phyloP scores from a whole-genome alignment of 2,329 filamentous ascomycete genomes.

The Sarocladium oryzae region DNA sequence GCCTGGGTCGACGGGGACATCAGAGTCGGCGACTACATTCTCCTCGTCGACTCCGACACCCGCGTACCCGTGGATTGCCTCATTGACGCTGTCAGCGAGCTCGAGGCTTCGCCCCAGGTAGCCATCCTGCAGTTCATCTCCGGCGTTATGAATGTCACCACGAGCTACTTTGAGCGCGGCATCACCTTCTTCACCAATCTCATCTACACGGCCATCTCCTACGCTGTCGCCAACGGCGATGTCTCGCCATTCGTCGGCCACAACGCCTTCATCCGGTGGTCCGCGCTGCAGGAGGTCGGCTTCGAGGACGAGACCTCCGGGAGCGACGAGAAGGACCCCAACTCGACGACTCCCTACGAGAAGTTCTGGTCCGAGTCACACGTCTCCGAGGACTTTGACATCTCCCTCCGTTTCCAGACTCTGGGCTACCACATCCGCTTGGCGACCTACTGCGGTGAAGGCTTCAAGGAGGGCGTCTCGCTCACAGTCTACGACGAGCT shows the following conservation, averaged over 20 bases:
- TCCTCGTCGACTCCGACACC: conserved; percentile 64
- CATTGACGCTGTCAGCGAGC: conserved; percentile 61
- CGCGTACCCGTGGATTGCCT: conserved; percentile 62
- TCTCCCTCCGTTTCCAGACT: conserved; percentile 64
- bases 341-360: too few species aligned
- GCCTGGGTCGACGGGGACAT: conserved; percentile 55
- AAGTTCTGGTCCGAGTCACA: conserved; percentile 66
- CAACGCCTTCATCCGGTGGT: conserved; percentile 69
- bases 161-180: conserved; percentile 64
- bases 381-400: conserved; percentile 74
- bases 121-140: conserved; percentile 67
- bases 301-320: too few species aligned
- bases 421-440: conserved; percentile 62
- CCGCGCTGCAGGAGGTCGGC: conserved; percentile 1
- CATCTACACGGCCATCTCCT: conserved; percentile 67
- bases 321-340: too few species aligned
- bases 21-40: conserved; percentile 55
- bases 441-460: conserved; percentile 60
- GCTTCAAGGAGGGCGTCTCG: conserved; percentile 68
- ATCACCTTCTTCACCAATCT: conserved; percentile 76
- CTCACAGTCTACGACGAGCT: conserved; percentile 68
- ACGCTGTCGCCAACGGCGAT: conserved; percentile 64
- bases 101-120: conserved; percentile 63
- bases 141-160: conserved; percentile 69
- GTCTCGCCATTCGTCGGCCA: conserved; percentile 71